phyloP scores from a whole-genome alignment of 257 asterid genomes.

The Solanum lycopersicoides region DNA sequence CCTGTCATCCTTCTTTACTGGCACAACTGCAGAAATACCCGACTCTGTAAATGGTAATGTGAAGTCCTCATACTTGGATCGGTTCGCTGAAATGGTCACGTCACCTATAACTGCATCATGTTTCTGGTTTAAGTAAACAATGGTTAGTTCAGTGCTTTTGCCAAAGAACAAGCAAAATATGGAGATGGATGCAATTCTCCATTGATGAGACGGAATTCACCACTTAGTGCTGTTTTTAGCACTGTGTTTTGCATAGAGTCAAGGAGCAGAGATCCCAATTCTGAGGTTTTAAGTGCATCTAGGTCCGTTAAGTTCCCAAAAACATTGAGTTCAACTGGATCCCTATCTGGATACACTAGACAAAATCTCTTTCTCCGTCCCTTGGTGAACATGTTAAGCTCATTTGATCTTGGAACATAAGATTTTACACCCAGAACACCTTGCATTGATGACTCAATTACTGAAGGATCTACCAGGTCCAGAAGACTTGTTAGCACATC shows the following conservation, averaged over 20 bases:
- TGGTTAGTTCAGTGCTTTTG: background rate
- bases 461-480: slow-evolving; percentile 15
- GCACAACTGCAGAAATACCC: slow-evolving; percentile 24
- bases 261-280: slow-evolving; percentile 16
- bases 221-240: slow-evolving; percentile 25
- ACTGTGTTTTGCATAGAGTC: slow-evolving; percentile 12
- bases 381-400: slow-evolving; percentile 5
- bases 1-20: background rate
- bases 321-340: slow-evolving; percentile 14
- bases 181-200: slow-evolving; percentile 15
- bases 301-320: slow-evolving; percentile 30
- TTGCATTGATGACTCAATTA: slow-evolving; percentile 34
- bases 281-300: slow-evolving; percentile 30
- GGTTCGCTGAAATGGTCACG: slow-evolving; percentile 23
- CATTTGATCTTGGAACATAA: slow-evolving; percentile 17
- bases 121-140: slow-evolving; percentile 8
- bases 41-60: slow-evolving; percentile 31
- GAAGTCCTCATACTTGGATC: slow-evolving; percentile 34
- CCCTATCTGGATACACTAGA: slow-evolving; percentile 24
- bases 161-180: background rate
- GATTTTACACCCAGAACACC: slow-evolving; percentile 45
- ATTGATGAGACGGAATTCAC: slow-evolving; percentile 21
- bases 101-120: slow-evolving; percentile 40
- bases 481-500: slow-evolving; percentile 29
- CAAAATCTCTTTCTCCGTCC: slow-evolving; percentile 34